These are phyloP conservation scores for Plasmodium berghei DNA, from an alignment of 169 alveolate genomes.

Conservation along the genomic window DNA sequence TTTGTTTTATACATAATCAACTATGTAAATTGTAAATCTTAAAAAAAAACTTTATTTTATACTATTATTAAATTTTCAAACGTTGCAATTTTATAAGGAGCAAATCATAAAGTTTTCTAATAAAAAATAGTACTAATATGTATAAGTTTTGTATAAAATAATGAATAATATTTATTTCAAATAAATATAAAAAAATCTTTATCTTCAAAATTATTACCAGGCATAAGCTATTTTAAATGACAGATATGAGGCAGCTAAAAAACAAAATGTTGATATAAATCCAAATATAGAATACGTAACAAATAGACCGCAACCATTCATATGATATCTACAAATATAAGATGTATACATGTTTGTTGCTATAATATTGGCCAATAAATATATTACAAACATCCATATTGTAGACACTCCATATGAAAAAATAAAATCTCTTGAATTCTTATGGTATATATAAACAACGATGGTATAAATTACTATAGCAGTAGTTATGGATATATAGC, in stretches of 20 bases:
- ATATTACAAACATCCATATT: conserved; percentile 32
- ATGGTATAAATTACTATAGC: conserved; percentile 16
- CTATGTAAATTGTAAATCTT: too few relatives aligned
- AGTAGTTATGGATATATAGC: conserved; percentile 11
- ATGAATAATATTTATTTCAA: too few relatives aligned
- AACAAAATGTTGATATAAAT: conserved; percentile 23
- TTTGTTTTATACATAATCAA: too few relatives aligned
- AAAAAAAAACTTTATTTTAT: too few relatives aligned
- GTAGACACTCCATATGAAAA: conserved; percentile 47
- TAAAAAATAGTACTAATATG: too few relatives aligned
- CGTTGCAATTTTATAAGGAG: too few relatives aligned
- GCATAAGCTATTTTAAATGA: conserved; percentile 21
- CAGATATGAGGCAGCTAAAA: conserved; percentile 28
- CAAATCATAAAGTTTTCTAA: too few relatives aligned
- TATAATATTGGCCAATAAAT: conserved; percentile 23
- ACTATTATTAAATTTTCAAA: too few relatives aligned
- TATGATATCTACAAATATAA: neutral
- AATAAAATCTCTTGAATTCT: conserved; percentile 48
- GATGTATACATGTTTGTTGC: neutral
- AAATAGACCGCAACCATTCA: neutral
- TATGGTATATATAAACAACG: conserved; percentile 25
- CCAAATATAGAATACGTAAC: conserved; percentile 10
- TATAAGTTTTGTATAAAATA: too few relatives aligned
- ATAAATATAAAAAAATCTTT: too few relatives aligned
- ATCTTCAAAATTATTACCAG: conserved; percentile 7